These are phyloP conservation scores for Paraphaeosphaeria minitans DNA, from an alignment of 2,329 filamentous ascomycete genomes.

Conservation along the genomic window DNA sequence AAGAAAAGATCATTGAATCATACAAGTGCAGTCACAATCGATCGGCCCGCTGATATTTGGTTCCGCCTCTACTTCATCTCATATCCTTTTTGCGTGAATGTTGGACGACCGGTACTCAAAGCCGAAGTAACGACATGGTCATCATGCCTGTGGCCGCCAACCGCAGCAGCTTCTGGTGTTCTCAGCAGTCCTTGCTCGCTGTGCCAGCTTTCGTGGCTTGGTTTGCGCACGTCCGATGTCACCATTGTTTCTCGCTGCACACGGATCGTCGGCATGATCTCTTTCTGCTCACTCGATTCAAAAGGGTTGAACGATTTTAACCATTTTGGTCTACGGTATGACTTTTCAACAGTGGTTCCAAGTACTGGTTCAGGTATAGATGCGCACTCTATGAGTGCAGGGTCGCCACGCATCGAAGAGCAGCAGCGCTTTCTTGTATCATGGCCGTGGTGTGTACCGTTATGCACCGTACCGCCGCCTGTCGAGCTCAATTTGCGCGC, in stretches of 20 bases:
- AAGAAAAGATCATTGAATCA: background rate
- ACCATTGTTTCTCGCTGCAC: constrained; percentile 31
- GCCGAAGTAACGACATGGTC: background rate
- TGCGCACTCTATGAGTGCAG: constrained; percentile 24
- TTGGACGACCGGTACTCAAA: background rate
- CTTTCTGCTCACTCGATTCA: constrained; percentile 8
- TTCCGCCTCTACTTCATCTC: background rate
- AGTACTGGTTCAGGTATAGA: constrained; percentile 10
- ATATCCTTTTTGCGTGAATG: background rate
- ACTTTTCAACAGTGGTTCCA: constrained; percentile 13
- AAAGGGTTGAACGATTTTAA: constrained; percentile 23
- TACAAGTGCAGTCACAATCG: background rate
- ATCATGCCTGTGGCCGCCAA: constrained; percentile 16
- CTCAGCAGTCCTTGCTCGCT: constrained; percentile 26
- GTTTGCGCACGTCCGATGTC: constrained; percentile 23
- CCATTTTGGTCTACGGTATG: constrained; percentile 14
- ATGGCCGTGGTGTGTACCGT: constrained; percentile 16
- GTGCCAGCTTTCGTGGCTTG: constrained; percentile 26
- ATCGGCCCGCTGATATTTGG: background rate
- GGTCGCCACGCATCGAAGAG: constrained; percentile 22
- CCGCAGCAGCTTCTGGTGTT: constrained; percentile 22
- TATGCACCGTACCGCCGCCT: constrained; percentile 21
- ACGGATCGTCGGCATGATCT: constrained; percentile 27
- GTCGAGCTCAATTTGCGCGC: constrained; percentile 30
- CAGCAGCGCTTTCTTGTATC: constrained; percentile 20